Percentiles rank a stretch among this genome's conserved stretches.
These are phyloP conservation scores for Kodamaea nitidulidarum DNA, from an alignment of 805 yeast genomes.

Conservation along the genomic window DNA sequence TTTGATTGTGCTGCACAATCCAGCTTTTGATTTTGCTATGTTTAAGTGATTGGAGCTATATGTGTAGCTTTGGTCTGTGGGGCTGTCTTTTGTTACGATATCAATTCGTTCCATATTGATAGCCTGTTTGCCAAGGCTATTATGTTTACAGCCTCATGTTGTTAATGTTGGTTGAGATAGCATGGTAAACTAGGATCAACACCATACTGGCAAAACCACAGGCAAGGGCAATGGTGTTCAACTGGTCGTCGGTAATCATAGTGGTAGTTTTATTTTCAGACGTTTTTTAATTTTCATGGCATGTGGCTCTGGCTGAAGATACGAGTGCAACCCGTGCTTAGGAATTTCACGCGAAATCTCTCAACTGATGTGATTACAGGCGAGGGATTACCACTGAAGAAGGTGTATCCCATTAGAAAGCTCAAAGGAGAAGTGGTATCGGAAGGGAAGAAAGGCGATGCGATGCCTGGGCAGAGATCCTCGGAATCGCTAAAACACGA, in stretches of 20 bases:
- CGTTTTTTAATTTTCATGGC: neutral
- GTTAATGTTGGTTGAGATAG: slow-evolving; percentile 47
- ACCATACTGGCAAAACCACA: slow-evolving; percentile 72
- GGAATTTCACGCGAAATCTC: neutral
- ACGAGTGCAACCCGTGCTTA: neutral
- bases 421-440: no score
- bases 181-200: slow-evolving; percentile 69
- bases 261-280: slow-evolving; percentile 3
- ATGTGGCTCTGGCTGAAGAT: slow-evolving; percentile 2
- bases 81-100: no score
- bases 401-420: no score
- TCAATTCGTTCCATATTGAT: no score
- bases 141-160: slow-evolving; percentile 1
- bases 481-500: no score
- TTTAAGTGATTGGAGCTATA: no score
- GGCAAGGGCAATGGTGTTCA: slow-evolving; percentile 65
- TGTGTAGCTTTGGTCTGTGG: no score
- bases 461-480: no score
- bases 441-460: no score
- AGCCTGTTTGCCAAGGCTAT: neutral
- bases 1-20: no score
- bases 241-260: slow-evolving; percentile 83
- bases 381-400: no score
- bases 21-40: no score
- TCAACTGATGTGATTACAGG: neutral